Evolutionary conservation across 352 stramenopile species (phyloP).

Genomic region (Globisporangium iwayamae): DNA sequence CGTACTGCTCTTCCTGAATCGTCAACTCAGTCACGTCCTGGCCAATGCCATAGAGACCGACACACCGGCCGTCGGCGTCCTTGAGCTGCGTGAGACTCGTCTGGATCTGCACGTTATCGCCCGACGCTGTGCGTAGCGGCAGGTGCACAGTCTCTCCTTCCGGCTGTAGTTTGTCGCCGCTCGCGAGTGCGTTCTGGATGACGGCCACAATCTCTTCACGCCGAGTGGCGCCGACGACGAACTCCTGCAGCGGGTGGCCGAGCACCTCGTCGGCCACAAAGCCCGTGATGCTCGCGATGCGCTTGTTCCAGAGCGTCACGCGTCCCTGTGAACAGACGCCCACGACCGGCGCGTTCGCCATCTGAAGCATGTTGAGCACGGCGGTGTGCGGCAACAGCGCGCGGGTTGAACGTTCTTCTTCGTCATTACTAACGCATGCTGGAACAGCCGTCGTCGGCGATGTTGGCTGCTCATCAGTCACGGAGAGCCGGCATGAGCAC

Average conservation of each 20-base stretch:
- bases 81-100: constrained; percentile 54
- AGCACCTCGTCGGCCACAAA: constrained; percentile 37
- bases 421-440: not conserved
- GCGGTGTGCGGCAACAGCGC: constrained; percentile 12
- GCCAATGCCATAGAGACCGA: constrained; percentile 58
- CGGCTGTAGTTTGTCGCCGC: not conserved
- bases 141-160: constrained; percentile 34
- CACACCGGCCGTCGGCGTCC: constrained; percentile 31
- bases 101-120: constrained; percentile 41
- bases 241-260: constrained; percentile 38
- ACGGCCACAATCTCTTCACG: constrained; percentile 29
- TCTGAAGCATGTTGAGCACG: constrained; percentile 42
- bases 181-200: constrained; percentile 17
- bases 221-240: constrained; percentile 29
- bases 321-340: constrained; percentile 44
- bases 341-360: constrained; percentile 66
- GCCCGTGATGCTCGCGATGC: constrained; percentile 53
- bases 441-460: not conserved
- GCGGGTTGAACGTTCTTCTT: not conserved
- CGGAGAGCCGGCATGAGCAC: not conserved
- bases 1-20: constrained; percentile 60
- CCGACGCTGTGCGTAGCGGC: constrained; percentile 38
- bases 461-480: not conserved
- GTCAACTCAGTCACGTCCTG: constrained; percentile 54
- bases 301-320: constrained; percentile 68